Base-by-base conservation (phyloP, 768 basidiomycete species). In the Naganishia randhawae region DNA sequence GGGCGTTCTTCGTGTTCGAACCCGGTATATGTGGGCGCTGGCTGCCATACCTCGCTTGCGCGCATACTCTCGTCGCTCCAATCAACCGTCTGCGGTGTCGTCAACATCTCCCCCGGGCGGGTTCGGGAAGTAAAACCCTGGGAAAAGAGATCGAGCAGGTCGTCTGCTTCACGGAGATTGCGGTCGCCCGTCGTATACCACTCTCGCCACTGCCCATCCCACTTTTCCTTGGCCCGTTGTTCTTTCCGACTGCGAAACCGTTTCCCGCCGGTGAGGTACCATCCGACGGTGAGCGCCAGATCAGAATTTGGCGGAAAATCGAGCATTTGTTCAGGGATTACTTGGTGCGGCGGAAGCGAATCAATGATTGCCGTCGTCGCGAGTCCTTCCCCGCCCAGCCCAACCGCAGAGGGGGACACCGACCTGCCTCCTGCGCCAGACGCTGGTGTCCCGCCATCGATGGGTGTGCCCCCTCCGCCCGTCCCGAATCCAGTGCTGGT, bases 311-410 rank as follows among this genome's bases (percentile, higher is more conserved):
- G 75, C 4, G 78, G 76, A 54, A 66, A 76, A 19, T 68, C 50
- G 1, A 80, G 71, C 78, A 80, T 78, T 35, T 74, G 70, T 35
- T 76, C 73, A 7, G 78, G 78, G 19, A 79, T 77, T 16, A 69
- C 51, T 11, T 66, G 53, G 3, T 69, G 25, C 0, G 78, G 74
- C 8, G 66, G 70, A 14, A 79, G 17, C 9, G 73, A 65, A 19
- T 67, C 57, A 7, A 63, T 39, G 57, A 41, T 39, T 37, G 37
- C 45, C 31, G 37, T 27, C 50, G 53, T 65, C 27, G 54, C 50
- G 14, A 42, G 25, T 48, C 42, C 50, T 27, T n/a, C 45, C 11
- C n/a, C 31, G 25, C 19, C 39, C n/a, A 27, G 7, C 10, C 45
- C 53, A 17, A 32, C 33, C 27, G 52, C 52, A 1, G 64, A 51